Conservation (phyloP, 495 filamentous ascomycete genomes). For the Aspergillus panamensis region DNA sequence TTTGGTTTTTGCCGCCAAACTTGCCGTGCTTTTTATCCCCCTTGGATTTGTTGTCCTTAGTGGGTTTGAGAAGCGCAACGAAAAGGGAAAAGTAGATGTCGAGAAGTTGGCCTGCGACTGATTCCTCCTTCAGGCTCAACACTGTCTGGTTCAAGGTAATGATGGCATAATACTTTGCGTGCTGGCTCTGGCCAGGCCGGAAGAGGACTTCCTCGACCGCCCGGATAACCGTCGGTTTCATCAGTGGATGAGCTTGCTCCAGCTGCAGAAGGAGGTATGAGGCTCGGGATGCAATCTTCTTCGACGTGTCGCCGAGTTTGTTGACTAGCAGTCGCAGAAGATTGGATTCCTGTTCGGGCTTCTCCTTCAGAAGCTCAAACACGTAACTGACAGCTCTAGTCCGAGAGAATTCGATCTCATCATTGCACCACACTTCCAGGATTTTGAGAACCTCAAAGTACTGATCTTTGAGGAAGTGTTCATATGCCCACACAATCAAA, state of each 20-base stretch:
- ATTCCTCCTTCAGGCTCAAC: conserved; percentile 73
- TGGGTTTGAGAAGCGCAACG: conserved; percentile 65
- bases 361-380: conserved; percentile 85
- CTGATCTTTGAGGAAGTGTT: conserved; percentile 87
- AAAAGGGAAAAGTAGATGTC: conserved; percentile 90
- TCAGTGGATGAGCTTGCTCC: conserved; percentile 78
- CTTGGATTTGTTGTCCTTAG: conserved; percentile 33
- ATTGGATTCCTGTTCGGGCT: conserved; percentile 96
- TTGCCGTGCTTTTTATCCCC: conserved; percentile 28
- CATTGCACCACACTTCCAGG: conserved; percentile 84
- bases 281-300: conserved; percentile 88
- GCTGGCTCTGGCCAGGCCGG: conserved; percentile 75
- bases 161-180: conserved; percentile 92
- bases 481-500: conserved; percentile 85
- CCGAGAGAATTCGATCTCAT: conserved; percentile 89
- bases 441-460: conserved; percentile 91
- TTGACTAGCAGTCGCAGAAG: conserved; percentile 87
- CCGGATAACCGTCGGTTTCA: conserved; percentile 84
- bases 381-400: conserved; percentile 82
- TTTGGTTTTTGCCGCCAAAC: conserved; percentile 25
- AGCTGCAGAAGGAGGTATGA: conserved; percentile 92
- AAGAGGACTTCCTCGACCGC: conserved; percentile 87
- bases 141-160: conserved; percentile 97
- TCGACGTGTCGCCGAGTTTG: conserved; percentile 89
- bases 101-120: conserved; percentile 75